Percentiles rank a stretch among this genome's conserved stretches.
These are phyloP conservation scores for Sporothrix pseudoabietina DNA, from an alignment of 2,329 filamentous ascomycete genomes.

Conservation along the genomic window DNA sequence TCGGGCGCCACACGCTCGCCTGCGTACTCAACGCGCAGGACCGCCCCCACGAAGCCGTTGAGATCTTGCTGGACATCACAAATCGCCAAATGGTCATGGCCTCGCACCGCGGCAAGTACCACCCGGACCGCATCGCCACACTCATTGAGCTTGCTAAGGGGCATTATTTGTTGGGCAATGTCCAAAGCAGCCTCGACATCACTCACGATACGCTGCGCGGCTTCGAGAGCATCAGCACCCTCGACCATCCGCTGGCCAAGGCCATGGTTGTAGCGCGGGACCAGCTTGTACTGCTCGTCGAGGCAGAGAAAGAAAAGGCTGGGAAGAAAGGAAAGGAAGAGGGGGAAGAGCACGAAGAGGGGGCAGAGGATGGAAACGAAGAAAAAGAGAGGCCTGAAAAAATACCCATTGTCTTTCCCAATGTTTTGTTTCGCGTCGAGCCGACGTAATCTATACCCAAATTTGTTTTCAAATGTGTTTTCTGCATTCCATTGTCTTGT, in stretches of 20 bases:
- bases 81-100: constrained; percentile 1
- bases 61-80: not conserved
- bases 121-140: constrained; percentile 17
- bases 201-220: not conserved
- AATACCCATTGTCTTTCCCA: not conserved
- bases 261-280: not conserved
- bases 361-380: not conserved
- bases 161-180: not conserved
- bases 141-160: constrained; percentile 19
- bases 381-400: not conserved
- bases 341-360: not conserved
- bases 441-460: not conserved
- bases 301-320: not conserved
- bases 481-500: too few species aligned
- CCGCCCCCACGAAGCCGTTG: not conserved
- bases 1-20: constrained; percentile 18
- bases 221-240: constrained; percentile 10
- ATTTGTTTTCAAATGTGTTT: not conserved
- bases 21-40: constrained; percentile 21
- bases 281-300: not conserved
- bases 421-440: not conserved
- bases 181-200: not conserved
- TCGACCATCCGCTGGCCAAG: constrained; percentile 6
- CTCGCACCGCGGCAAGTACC: not conserved
- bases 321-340: not conserved